phyloP scores from a whole-genome alignment of 768 basidiomycete species.

The Boletus rufocinnamomeus region DNA sequence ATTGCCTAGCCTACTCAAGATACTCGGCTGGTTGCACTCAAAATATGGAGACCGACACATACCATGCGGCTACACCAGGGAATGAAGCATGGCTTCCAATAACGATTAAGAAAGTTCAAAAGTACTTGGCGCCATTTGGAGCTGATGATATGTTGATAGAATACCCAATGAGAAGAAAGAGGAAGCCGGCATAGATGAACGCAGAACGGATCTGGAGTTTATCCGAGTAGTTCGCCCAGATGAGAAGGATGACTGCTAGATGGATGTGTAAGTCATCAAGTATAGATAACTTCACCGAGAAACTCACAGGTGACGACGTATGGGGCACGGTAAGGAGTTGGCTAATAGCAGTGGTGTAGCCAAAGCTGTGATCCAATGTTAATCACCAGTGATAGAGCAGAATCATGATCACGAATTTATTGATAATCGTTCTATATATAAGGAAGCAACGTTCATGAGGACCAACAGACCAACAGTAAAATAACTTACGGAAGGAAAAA shows the following conservation, averaged over 20 bases:
- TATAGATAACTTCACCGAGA: neutral
- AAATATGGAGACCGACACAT: slow-evolving; percentile 18
- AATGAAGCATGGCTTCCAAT: slow-evolving; percentile 57
- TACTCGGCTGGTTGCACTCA: neutral
- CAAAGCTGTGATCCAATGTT: slow-evolving; percentile 46
- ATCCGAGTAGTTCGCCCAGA: slow-evolving; percentile 62
- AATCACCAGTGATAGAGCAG: neutral
- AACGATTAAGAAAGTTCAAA: slow-evolving; percentile 70
- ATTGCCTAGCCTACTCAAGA: slow-evolving; percentile 47
- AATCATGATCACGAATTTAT: slow-evolving; percentile 34
- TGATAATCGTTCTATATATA: slow-evolving; percentile 56
- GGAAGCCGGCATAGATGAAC: slow-evolving; percentile 55
- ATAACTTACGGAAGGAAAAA: slow-evolving; percentile 65
- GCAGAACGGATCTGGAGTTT: slow-evolving; percentile 54
- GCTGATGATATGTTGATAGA: slow-evolving; percentile 61
- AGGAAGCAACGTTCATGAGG: neutral
- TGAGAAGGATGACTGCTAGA: slow-evolving; percentile 51
- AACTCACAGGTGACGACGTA: slow-evolving; percentile 61
- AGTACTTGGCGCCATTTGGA: slow-evolving; percentile 60
- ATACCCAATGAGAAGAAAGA: slow-evolving; percentile 58
- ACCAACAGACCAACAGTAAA: neutral
- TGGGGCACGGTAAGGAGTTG: slow-evolving; percentile 71
- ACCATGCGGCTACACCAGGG: slow-evolving; percentile 67
- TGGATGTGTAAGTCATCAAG: neutral
- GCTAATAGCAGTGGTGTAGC: slow-evolving; percentile 54